Base-by-base conservation (phyloP, 768 basidiomycete genomes). In the Rhizopogon vulgaris region DNA sequence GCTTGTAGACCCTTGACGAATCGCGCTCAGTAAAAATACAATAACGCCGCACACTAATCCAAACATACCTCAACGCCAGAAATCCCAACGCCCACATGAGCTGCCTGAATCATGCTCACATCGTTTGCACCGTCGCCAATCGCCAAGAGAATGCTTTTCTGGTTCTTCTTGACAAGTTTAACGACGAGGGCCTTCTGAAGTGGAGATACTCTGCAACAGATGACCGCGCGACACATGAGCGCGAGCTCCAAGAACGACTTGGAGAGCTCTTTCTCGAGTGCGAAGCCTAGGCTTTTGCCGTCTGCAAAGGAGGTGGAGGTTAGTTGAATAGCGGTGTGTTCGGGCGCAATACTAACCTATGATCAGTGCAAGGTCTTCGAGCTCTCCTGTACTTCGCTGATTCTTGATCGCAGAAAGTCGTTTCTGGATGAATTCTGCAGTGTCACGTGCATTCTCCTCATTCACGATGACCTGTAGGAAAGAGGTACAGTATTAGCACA, bases 71-170 rank as follows among this genome's bases (percentile, higher is more conserved):
- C 95, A 22, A 97, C 90, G 49, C 95, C 95, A 41, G 94, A 97
- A 43, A 98, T 98, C 60, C 95, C 95, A 50, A 98, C 87, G 28
- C 95, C 95, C 41, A 98, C 90, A 64, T 98, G 95, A 0, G 95
- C 95, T 34, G 95, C 95, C 65, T 98, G 95, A 54, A 98, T 98
- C 95, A 98, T 98, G 65, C 91, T 91, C 59, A 98, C 95, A 67
- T 98, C 95, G 67, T 97, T 98, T 2, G 95, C 95, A 46, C 95
- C 95, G 58, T 98, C 95, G 18, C 95, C 95, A 47, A 98, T 97
- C 3, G 95, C 95, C 8, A 98, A 80, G n/a, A 96, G 75, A 49
- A 96, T 91, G 6, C 93, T 79, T 52, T 92, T 91, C 60, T 86
- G 84, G 66, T 95, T 94, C 69, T 94, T 94, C 77, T 97, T 97